Percentiles rank a stretch among this genome's conserved stretches.
These are phyloP conservation scores for Syncephalastrum sp. DNA, from an alignment of 371 early-diverging fungal species.

Conservation along the genomic window DNA sequence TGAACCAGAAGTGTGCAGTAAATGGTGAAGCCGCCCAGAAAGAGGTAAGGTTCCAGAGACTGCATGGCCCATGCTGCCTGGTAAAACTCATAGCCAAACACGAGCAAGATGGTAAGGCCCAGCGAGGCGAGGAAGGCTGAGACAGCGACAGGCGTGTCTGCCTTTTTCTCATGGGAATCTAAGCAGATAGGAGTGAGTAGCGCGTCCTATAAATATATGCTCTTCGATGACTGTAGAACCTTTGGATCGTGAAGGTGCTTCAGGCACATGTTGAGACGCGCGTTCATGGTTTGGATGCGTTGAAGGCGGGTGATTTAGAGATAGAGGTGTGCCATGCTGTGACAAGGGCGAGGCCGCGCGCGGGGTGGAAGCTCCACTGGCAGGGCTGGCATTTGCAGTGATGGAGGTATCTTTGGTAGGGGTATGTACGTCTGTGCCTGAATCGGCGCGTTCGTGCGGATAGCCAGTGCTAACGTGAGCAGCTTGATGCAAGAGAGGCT, in stretches of 20 bases:
- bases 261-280: too few relatives aligned
- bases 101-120: conserved; percentile 3
- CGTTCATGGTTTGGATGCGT: too few relatives aligned
- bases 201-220: too few relatives aligned
- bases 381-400: background rate
- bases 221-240: too few relatives aligned
- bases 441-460: background rate
- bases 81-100: conserved; percentile 8
- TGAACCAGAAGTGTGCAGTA: conserved; percentile 10
- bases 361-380: background rate
- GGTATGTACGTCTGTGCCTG: background rate
- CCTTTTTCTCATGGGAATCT: too few relatives aligned
- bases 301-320: too few relatives aligned
- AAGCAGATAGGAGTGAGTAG: too few relatives aligned
- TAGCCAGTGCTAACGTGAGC: background rate
- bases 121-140: background rate
- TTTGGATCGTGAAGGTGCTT: too few relatives aligned
- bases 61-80: conserved; percentile 14
- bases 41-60: conserved; percentile 11
- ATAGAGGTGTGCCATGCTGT: too few relatives aligned
- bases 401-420: background rate
- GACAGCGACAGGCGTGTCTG: background rate
- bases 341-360: too few relatives aligned
- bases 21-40: conserved; percentile 7
- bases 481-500: background rate